These are phyloP conservation scores for Thelephora ganbajun DNA, from an alignment of 768 basidiomycete genomes.

Conservation along the genomic window DNA sequence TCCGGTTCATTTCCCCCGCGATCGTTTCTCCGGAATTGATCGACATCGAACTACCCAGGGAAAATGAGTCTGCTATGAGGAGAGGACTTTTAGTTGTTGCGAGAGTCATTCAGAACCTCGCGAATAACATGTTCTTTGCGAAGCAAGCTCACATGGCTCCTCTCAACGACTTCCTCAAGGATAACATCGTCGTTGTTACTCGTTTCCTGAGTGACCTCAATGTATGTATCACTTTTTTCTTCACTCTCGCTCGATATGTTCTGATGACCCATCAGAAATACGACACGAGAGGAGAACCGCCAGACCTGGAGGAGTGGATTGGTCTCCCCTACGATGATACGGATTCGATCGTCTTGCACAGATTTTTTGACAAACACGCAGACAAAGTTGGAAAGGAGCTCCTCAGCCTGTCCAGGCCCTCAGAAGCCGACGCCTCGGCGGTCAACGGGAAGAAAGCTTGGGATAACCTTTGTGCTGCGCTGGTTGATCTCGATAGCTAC, in stretches of 20 bases:
- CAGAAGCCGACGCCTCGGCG: conserved; percentile 38
- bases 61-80: conserved; percentile 40
- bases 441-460: conserved; percentile 67
- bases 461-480: conserved; percentile 65
- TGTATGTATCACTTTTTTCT: conserved; percentile 24
- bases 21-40: conserved; percentile 77
- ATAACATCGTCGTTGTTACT: conserved; percentile 60
- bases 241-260: background rate
- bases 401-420: conserved; percentile 46
- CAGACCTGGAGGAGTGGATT: conserved; percentile 55
- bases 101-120: conserved; percentile 86
- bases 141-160: conserved; percentile 80
- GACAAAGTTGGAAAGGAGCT: conserved; percentile 84
- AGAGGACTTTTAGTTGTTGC: conserved; percentile 78
- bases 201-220: conserved; percentile 65
- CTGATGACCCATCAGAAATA: conserved; percentile 23
- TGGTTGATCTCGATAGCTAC: conserved; percentile 66
- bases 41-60: conserved; percentile 67
- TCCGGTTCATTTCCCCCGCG: conserved; percentile 89
- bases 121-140: conserved; percentile 88
- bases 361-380: conserved; percentile 73
- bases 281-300: conserved; percentile 11
- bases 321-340: conserved; percentile 73
- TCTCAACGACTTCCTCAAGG: conserved; percentile 61
- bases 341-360: conserved; percentile 69